Conservation (phyloP, 2,329 filamentous ascomycete genomes). For the Cladosporium sp. region DNA sequence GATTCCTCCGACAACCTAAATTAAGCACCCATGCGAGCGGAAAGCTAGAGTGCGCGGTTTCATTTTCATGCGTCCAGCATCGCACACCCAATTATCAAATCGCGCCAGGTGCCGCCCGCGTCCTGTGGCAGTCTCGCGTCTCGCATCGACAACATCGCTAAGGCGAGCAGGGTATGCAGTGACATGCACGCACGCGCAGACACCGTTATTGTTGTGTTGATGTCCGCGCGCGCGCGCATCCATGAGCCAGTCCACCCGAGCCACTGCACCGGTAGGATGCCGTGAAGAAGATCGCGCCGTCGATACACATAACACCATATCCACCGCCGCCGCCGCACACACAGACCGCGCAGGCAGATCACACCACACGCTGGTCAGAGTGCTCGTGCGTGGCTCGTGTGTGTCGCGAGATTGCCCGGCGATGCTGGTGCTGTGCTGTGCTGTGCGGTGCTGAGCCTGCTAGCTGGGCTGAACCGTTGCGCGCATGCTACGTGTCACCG, state of each 20-base stretch:
- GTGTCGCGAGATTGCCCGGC: conserved; percentile 10
- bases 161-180: not conserved
- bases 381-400: conserved; percentile 8
- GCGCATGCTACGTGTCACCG: conserved; percentile 8
- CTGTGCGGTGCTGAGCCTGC: not conserved
- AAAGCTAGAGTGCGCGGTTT: not conserved
- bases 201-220: not conserved
- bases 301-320: not conserved
- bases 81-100: not conserved
- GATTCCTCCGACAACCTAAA: conserved; percentile 18
- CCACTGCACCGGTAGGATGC: conserved; percentile 11
- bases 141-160: not conserved
- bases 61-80: not conserved
- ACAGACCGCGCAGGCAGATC: conserved; percentile 5
- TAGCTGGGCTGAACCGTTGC: not conserved
- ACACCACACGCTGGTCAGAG: not conserved
- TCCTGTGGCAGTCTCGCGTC: not conserved
- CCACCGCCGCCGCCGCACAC: not conserved
- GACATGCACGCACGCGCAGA: not conserved
- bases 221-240: not conserved
- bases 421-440: not conserved
- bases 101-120: not conserved
- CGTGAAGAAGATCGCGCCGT: conserved; percentile 10
- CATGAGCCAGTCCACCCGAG: not conserved
- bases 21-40: conserved; percentile 16